phyloP scores from a whole-genome alignment of 495 filamentous ascomycete genomes.

The Viridothelium virens region DNA sequence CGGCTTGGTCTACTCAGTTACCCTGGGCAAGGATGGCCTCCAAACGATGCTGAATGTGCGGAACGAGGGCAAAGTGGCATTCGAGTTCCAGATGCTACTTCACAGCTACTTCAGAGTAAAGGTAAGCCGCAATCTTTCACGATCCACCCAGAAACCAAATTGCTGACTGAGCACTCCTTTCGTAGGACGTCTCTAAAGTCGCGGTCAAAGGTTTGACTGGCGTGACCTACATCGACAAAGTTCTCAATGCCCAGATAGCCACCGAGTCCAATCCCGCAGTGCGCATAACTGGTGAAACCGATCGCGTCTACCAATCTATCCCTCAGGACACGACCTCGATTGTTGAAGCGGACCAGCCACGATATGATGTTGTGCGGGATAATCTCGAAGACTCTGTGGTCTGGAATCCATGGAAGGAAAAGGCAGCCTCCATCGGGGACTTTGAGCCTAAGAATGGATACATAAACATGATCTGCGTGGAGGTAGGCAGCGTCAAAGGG shows the following conservation, averaged over 20 bases:
- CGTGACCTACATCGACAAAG: conserved; percentile 74
- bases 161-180: background rate
- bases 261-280: conserved; percentile 48
- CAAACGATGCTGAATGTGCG: conserved; percentile 78
- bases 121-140: conserved; percentile 45
- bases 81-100: conserved; percentile 85
- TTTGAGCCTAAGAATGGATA: conserved; percentile 85
- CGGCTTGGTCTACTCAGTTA: conserved; percentile 86
- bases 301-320: conserved; percentile 60
- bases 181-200: conserved; percentile 53
- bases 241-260: conserved; percentile 50
- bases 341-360: conserved; percentile 49
- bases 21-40: conserved; percentile 62
- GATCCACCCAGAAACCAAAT: background rate
- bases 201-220: conserved; percentile 63
- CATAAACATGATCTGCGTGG: conserved; percentile 86
- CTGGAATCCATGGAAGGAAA: conserved; percentile 95
- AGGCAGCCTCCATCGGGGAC: conserved; percentile 72
- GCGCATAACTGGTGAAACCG: conserved; percentile 63
- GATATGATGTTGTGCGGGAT: conserved; percentile 68
- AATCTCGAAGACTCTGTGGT: conserved; percentile 80
- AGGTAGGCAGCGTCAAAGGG: conserved; percentile 71
- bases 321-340: conserved; percentile 49
- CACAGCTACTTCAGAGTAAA: conserved; percentile 82
- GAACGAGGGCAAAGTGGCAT: conserved; percentile 71